phyloP scores from a whole-genome alignment of 2,329 filamentous ascomycete genomes.

The Monosporascus sp. region DNA sequence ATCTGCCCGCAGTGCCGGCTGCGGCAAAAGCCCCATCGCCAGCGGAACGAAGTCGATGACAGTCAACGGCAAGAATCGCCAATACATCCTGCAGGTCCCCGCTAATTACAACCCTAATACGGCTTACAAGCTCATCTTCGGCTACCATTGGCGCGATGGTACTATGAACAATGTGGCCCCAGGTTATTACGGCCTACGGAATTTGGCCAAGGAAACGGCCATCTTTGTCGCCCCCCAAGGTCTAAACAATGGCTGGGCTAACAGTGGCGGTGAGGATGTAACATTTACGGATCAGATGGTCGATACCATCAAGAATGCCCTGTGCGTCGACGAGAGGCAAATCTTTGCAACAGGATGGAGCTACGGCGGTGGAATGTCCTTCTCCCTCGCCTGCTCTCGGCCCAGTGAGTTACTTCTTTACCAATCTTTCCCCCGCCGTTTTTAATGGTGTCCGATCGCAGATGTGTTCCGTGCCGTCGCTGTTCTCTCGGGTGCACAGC shows the following conservation, averaged over 20 bases:
- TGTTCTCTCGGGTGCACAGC: slow-evolving; percentile 26
- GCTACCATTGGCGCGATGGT: slow-evolving; percentile 35
- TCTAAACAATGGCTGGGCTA: slow-evolving; percentile 36
- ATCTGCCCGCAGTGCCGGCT: slow-evolving; percentile 19
- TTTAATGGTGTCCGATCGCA: slow-evolving; percentile 2
- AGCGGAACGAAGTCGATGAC: slow-evolving; percentile 28
- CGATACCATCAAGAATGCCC: slow-evolving; percentile 29
- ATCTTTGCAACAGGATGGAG: slow-evolving; percentile 41
- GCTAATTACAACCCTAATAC: slow-evolving; percentile 33
- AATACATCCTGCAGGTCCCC: slow-evolving; percentile 35
- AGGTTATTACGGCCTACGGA: slow-evolving; percentile 36
- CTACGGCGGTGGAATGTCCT: slow-evolving; percentile 39
- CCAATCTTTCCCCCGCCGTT: neutral
- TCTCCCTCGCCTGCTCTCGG: slow-evolving; percentile 35
- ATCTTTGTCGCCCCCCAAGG: slow-evolving; percentile 41
- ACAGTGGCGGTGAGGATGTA: slow-evolving; percentile 36
- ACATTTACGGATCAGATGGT: slow-evolving; percentile 35
- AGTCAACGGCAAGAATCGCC: slow-evolving; percentile 32
- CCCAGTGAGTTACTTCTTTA: slow-evolving; percentile 14
- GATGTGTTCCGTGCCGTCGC: slow-evolving; percentile 34
- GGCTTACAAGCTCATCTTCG: slow-evolving; percentile 37
- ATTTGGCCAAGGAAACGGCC: slow-evolving; percentile 29
- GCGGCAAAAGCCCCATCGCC: slow-evolving; percentile 27
- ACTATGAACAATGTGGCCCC: slow-evolving; percentile 32
- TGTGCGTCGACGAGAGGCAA: slow-evolving; percentile 37